These are phyloP conservation scores for Marasmius tenuissimus DNA, from an alignment of 1,284 basidiomycete species.

Conservation along the genomic window DNA sequence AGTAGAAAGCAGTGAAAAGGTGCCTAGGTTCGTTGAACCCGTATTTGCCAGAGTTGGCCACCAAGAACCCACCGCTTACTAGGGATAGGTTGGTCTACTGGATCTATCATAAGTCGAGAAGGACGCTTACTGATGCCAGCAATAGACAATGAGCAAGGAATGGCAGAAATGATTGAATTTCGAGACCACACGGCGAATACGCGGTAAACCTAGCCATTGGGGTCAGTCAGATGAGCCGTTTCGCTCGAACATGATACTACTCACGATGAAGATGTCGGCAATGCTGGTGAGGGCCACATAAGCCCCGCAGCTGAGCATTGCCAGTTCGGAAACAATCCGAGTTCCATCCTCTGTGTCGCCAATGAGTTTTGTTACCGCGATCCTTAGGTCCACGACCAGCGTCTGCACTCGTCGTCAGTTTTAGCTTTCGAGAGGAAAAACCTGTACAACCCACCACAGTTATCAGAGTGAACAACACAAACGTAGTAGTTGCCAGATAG, in stretches of 20 bases:
- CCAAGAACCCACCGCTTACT: conserved; percentile 6
- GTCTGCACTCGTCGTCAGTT: neutral
- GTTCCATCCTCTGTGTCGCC: conserved; percentile 6
- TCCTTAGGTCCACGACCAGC: conserved; percentile 10
- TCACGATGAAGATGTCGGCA: conserved; percentile 13
- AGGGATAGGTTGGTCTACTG: neutral
- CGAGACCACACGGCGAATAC: conserved; percentile 6
- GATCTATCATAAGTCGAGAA: neutral
- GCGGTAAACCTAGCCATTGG: conserved; percentile 3
- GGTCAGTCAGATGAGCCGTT: neutral
- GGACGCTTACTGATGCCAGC: conserved; percentile 3
- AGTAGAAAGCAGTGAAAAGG: conserved; percentile 7
- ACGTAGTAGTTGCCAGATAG: conserved; percentile 1
- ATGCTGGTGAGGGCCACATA: conserved; percentile 11
- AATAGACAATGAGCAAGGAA: conserved; percentile 1
- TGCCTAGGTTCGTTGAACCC: conserved; percentile 1
- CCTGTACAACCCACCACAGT: neutral
- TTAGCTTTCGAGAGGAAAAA: neutral
- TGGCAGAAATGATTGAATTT: neutral
- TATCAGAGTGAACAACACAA: conserved; percentile 9
- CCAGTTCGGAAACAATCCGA: conserved; percentile 5
- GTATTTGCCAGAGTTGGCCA: neutral
- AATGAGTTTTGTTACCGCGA: conserved; percentile 3
- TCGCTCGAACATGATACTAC: neutral
- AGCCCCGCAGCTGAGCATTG: conserved; percentile 8